A percentile compares a stretch with the other conserved stretches of the same genome.
These are phyloP conservation scores for Pichia cabralensis DNA, from an alignment of 805 yeast species.

Conservation along the genomic window DNA sequence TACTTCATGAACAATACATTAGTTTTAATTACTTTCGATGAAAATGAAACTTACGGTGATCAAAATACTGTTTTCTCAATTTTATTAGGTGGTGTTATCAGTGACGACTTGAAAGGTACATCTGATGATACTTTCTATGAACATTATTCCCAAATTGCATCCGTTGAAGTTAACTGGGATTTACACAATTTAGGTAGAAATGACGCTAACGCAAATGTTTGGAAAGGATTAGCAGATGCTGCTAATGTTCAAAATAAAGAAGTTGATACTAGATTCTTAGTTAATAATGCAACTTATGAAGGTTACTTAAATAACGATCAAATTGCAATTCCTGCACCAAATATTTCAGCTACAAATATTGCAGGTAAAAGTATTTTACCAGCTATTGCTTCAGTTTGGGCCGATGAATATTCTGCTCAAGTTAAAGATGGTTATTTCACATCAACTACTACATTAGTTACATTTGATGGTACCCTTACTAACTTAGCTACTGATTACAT, in stretches of 20 bases:
- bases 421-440: constrained; percentile 21
- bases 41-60: constrained; percentile 32
- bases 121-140: constrained; percentile 38
- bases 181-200: constrained; percentile 40
- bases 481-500: constrained; percentile 7
- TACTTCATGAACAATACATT: constrained; percentile 39
- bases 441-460: constrained; percentile 24
- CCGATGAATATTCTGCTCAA: constrained; percentile 18
- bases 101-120: constrained; percentile 32
- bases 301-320: constrained; percentile 25
- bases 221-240: constrained; percentile 31
- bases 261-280: constrained; percentile 26
- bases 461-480: constrained; percentile 12
- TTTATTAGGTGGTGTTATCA: constrained; percentile 39
- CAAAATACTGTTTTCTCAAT: constrained; percentile 37
- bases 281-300: constrained; percentile 25
- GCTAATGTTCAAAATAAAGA: constrained; percentile 22
- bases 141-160: constrained; percentile 42
- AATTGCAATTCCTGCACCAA: constrained; percentile 28
- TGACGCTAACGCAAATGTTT: constrained; percentile 42
- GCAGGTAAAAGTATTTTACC: constrained; percentile 27
- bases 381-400: constrained; percentile 27
- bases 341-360: constrained; percentile 26
- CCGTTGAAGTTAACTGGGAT: constrained; percentile 42
- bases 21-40: constrained; percentile 41